A percentile compares a stretch with the other conserved stretches of the same genome.
Evolutionary conservation across 2,329 filamentous ascomycete genomes (phyloP).

Genomic region (Metarhizium brunneum): DNA sequence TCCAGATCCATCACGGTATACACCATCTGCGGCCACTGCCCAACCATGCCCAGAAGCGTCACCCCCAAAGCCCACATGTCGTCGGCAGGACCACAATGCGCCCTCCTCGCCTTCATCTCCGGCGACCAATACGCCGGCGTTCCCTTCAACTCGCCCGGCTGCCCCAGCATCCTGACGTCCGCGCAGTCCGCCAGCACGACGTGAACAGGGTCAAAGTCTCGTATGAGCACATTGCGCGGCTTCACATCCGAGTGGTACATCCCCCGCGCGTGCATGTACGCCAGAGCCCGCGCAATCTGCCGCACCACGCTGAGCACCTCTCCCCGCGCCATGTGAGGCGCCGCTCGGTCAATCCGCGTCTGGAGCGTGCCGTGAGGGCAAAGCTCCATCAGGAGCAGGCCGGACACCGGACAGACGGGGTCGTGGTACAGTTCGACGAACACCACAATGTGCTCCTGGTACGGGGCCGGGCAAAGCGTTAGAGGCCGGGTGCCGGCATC

Average conservation of each 20-base stretch:
- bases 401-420: constrained; percentile 4
- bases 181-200: constrained; percentile 22
- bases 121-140: constrained; percentile 21
- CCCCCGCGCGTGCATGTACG: constrained; percentile 15
- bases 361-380: constrained; percentile 20
- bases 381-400: constrained; percentile 22
- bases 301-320: constrained; percentile 13
- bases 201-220: constrained; percentile 16
- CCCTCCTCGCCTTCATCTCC: constrained; percentile 12
- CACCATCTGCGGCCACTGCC: constrained; percentile 15
- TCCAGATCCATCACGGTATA: constrained; percentile 9
- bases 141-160: constrained; percentile 11
- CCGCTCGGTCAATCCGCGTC: constrained; percentile 14
- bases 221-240: constrained; percentile 22
- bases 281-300: constrained; percentile 16
- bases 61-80: constrained; percentile 27
- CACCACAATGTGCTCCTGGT: constrained; percentile 17
- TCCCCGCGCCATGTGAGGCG: constrained; percentile 8
- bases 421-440: constrained; percentile 19
- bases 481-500: not conserved
- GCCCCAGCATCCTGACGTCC: constrained; percentile 14
- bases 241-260: constrained; percentile 23
- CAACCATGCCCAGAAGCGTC: constrained; percentile 20
- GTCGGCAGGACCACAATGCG: constrained; percentile 16
- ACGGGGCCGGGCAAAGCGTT: not conserved